Evolutionary conservation across 148 eudicot species (phyloP).

Genomic region (Amaranthus hypochondriacus): DNA sequence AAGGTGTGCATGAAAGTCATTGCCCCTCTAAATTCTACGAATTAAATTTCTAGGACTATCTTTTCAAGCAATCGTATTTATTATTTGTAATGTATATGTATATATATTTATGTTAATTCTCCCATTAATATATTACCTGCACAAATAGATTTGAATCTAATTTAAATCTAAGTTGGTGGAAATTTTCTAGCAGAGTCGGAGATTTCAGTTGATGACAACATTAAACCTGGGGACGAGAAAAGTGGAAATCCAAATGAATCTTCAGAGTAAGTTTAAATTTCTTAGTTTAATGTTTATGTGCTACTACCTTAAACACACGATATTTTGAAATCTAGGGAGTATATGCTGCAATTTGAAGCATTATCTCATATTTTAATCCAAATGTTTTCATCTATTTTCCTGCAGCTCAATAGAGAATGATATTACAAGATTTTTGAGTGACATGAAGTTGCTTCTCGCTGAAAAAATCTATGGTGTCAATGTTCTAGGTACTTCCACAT

Average conservation of each 20-base stretch:
- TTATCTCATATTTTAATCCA: neutral
- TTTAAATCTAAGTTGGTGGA: neutral
- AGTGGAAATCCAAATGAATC: conserved; percentile 32
- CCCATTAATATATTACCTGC: neutral
- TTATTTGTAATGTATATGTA: neutral
- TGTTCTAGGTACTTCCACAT: conserved; percentile 62
- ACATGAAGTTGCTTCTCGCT: conserved; percentile 60
- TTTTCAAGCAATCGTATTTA: neutral
- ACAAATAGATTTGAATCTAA: neutral
- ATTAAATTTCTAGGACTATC: neutral
- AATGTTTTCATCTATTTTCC: conserved; percentile 4
- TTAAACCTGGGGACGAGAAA: conserved; percentile 24
- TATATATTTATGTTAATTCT: neutral
- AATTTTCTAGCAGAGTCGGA: conserved; percentile 27
- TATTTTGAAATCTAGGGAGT: neutral
- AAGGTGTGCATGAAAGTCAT: conserved; percentile 34
- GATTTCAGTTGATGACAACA: conserved; percentile 31
- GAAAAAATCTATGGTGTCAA: conserved; percentile 73
- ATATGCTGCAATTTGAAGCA: neutral
- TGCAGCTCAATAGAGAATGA: conserved; percentile 40
- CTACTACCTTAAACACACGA: neutral
- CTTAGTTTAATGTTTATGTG: neutral
- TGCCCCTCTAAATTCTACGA: neutral
- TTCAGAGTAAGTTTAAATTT: conserved; percentile 39
- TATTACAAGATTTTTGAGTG: conserved; percentile 46